Evolutionary conservation across 768 basidiomycete genomes (phyloP), one percentile per base, ranked within the genome.

Genomic region (Phylloporus arenicola): DNA sequence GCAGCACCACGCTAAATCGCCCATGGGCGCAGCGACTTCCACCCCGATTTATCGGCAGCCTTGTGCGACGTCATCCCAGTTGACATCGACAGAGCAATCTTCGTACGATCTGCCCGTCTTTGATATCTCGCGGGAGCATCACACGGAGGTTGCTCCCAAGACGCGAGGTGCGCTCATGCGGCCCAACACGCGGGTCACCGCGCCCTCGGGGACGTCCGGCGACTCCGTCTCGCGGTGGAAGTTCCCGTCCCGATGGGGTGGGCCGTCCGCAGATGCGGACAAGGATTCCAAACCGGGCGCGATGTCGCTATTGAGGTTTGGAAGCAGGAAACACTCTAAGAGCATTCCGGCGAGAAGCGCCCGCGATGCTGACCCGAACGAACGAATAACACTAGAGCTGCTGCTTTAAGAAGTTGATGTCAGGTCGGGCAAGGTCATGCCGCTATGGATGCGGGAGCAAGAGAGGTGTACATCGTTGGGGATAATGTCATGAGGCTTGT

Each of bases 171-270:
- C 25, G n/a, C 35, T 48, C 27, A 30, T n/a, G 22, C 50, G 51
- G 38, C 16, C 43, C 10, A 24, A 8, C 44, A 52, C 41, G 7
- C 43, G 31, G 22, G 25, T 30, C 14, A 49, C 43, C 7, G 20
- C 4, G 1, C 22, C 44, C 14, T 49, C 55, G 13, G 30, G 33
- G 3, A 20, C 6, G 6, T 53, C 60, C 9, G 22, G 30, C 24
- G 25, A 42, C 3, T 11, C 24, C 22, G 14, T 8, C 16, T 22
- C 37, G 6, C 7, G n/a, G 17, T 64, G 65, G 66, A 24, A 25
- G 3, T 57, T 68, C 5, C 68, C 66, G 1, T 14, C 48, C 1
- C 40, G 40, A 29, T 68, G 68, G 66, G 33, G 35, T 3, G 64
- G 62, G 3, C 59, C 31, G 19, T 37, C 37, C 37, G 37, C 9